Conservation (phyloP, 345 rosid genomes). For the thale cress (Arabidopsis thaliana) region TAIR10.1 NC_003076.8:20648501-20649000, state of each 20-base stretch:
- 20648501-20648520: slow-evolving; percentile 55
- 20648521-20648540: slow-evolving; percentile 77
- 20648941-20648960: no score
- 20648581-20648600: slow-evolving; percentile 33
- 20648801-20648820: slow-evolving; percentile 19
- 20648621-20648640: slow-evolving; percentile 53
- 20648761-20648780: not conserved
- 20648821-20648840: slow-evolving; percentile 1
- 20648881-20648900: no score
- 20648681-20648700: slow-evolving; percentile 47
- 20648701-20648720: slow-evolving; percentile 12
- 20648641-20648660: slow-evolving; percentile 39
- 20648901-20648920: no score
- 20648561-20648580: slow-evolving; percentile 52
- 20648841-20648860: not conserved
- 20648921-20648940: no score
- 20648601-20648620: slow-evolving; percentile 49
- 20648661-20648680: slow-evolving; percentile 42
- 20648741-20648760: slow-evolving; percentile 1
- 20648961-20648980: no score
- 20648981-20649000: no score
- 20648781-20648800: slow-evolving; percentile 16
- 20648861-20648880: no score
- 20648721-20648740: not conserved
- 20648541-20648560: slow-evolving; percentile 70